Conservation (phyloP, 2,329 filamentous ascomycete genomes). For the Neurospora crassa region DNA sequence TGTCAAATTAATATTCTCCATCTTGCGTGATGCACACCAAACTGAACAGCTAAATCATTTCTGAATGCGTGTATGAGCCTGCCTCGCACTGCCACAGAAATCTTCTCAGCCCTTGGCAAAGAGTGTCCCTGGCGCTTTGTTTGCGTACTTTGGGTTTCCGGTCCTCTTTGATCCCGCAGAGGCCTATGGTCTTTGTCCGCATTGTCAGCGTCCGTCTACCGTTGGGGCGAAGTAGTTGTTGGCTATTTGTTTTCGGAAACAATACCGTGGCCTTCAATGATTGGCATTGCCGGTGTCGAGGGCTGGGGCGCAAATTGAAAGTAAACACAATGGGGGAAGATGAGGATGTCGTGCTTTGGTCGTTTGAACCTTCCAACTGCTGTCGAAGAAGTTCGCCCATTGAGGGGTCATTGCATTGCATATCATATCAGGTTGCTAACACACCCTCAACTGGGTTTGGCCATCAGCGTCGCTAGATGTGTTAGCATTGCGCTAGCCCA, state of each 20-base stretch:
- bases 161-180: not conserved
- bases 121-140: not conserved
- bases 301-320: not conserved
- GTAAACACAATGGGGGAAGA: too few relatives aligned
- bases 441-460: too few relatives aligned
- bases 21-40: not conserved
- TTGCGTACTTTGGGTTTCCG: not conserved
- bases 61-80: not conserved
- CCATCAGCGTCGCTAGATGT: not conserved
- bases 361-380: too few relatives aligned
- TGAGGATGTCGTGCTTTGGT: too few relatives aligned
- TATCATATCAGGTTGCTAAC: not conserved
- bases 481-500: not conserved
- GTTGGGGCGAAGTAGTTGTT: not conserved
- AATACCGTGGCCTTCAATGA: not conserved
- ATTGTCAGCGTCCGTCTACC: not conserved
- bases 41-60: too few relatives aligned
- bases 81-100: not conserved
- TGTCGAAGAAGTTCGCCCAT: too few relatives aligned
- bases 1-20: not conserved
- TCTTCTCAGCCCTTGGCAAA: not conserved
- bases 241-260: not conserved
- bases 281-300: not conserved
- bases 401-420: not conserved
- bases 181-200: not conserved